phyloP scores from a whole-genome alignment of 2,329 filamentous ascomycete species.

The Falciphora oryzae region DNA sequence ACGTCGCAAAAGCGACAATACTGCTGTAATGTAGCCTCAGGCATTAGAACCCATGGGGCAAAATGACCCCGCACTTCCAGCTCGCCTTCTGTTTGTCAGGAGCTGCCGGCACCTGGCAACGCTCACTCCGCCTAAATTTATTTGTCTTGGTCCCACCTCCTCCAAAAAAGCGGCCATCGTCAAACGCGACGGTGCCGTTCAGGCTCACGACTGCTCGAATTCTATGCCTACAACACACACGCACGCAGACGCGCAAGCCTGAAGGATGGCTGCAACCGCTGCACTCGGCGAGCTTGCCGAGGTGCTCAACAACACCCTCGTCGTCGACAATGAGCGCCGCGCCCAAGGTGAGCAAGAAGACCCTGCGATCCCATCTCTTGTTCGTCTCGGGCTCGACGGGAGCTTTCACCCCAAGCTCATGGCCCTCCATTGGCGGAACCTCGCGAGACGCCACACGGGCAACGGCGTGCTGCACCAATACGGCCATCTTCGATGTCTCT shows the following conservation, averaged over 20 bases:
- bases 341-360: not conserved
- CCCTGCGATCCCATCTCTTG: not conserved
- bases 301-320: not conserved
- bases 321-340: not conserved
- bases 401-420: not conserved
- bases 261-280: not conserved
- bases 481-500: not conserved
- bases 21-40: not conserved
- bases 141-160: not conserved
- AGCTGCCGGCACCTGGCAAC: not conserved
- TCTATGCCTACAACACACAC: not conserved
- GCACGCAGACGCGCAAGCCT: not conserved
- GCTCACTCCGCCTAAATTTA: not conserved
- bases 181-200: not conserved
- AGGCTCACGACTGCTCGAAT: not conserved
- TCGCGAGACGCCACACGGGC: too few species aligned
- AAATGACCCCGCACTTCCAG: not conserved
- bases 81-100: not conserved
- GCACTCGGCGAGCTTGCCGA: slow-evolving; percentile 1
- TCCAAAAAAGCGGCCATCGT: not conserved
- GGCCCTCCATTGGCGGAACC: not conserved
- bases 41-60: not conserved
- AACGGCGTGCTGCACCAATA: not conserved
- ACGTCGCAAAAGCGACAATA: not conserved
- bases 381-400: not conserved